Percentiles rank a stretch among this genome's conserved stretches.
phyloP scores from a whole-genome alignment of 192 early-diverging fungal species.

The Backusella westeae region DNA sequence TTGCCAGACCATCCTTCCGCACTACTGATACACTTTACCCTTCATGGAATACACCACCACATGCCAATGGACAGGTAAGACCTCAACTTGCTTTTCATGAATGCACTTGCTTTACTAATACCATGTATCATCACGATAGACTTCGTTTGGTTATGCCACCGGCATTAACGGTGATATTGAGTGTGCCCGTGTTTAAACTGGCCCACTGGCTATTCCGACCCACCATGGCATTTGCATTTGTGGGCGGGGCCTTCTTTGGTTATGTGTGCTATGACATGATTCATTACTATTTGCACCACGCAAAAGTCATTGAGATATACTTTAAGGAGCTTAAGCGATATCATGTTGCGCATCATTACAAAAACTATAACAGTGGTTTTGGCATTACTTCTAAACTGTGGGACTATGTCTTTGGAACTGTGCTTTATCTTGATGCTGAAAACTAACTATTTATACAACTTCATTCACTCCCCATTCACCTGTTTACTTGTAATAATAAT shows the following conservation, averaged over 20 bases:
- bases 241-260: constrained; percentile 73
- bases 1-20: constrained; percentile 84
- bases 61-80: constrained; percentile 90
- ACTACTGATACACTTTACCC: constrained; percentile 78
- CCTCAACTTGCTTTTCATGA: neutral
- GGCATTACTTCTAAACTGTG: constrained; percentile 91
- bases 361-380: constrained; percentile 79
- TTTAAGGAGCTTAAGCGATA: constrained; percentile 88
- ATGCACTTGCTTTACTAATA: too few species aligned
- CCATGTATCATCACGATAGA: constrained; percentile 25
- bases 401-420: constrained; percentile 82
- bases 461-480: too few species aligned
- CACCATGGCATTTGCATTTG: constrained; percentile 61
- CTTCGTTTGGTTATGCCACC: constrained; percentile 97
- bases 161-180: constrained; percentile 68
- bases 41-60: constrained; percentile 98
- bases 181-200: constrained; percentile 54
- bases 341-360: constrained; percentile 95
- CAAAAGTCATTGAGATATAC: constrained; percentile 63
- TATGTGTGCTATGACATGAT: constrained; percentile 90
- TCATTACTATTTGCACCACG: constrained; percentile 96
- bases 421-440: constrained; percentile 24
- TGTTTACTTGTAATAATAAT: neutral
- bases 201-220: constrained; percentile 54
- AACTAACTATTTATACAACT: neutral